phyloP scores from a whole-genome alignment of 176 grass and related monocot species.

The Rhynchospora breviuscula region DNA sequence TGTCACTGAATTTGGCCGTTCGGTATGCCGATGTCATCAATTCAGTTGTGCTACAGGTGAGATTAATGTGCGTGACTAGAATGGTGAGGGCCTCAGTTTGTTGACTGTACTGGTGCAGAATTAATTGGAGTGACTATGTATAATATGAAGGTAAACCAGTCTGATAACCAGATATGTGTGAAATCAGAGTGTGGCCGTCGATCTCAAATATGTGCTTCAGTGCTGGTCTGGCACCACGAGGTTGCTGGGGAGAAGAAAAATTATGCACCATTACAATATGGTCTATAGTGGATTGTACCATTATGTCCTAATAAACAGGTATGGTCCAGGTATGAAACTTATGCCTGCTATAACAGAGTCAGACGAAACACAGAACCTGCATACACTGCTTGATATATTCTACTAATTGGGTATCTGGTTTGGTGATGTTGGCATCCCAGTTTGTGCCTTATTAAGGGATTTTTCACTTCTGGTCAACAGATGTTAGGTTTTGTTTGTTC shows the following conservation, averaged over 20 bases:
- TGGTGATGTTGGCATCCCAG: not conserved
- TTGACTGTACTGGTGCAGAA: not conserved
- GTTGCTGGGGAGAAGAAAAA: not conserved
- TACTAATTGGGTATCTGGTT: not conserved
- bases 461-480: not conserved
- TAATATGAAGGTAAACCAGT: not conserved
- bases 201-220: not conserved
- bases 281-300: not conserved
- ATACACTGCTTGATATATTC: not conserved
- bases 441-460: not conserved
- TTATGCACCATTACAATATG: not conserved
- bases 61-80: not conserved
- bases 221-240: not conserved
- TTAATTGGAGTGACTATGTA: not conserved
- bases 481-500: not conserved
- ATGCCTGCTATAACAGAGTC: not conserved
- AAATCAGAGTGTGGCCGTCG: not conserved
- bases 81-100: not conserved
- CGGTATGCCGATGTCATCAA: slow-evolving; percentile 87
- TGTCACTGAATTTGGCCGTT: slow-evolving; percentile 88
- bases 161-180: not conserved
- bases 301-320: not conserved
- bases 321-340: not conserved
- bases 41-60: slow-evolving; percentile 74
- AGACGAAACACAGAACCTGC: not conserved